These are phyloP conservation scores for Phytophthora quininea DNA, from an alignment of 352 stramenopile species.

Conservation along the genomic window DNA sequence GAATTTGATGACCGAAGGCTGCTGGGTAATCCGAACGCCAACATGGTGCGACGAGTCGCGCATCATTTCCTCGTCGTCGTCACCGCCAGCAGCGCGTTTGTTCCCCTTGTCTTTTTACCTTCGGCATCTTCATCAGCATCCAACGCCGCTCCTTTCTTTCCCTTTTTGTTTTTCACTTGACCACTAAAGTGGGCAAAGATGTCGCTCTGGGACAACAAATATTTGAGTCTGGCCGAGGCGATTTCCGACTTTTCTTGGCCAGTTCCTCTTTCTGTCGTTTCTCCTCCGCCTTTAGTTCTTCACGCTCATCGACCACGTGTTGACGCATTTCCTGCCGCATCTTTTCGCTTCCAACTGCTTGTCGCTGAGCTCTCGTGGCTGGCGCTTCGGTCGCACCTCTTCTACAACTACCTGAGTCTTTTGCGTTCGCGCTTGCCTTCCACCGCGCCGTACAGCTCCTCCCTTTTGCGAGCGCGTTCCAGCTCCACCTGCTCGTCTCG, in stretches of 20 bases:
- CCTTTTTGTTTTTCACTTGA: conserved; percentile 68
- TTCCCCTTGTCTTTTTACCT: conserved; percentile 73
- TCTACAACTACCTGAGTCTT: conserved; percentile 45
- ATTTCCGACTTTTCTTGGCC: conserved; percentile 81
- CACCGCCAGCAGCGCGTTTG: conserved; percentile 85
- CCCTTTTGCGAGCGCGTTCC: conserved; percentile 74
- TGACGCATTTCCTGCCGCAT: conserved; percentile 77
- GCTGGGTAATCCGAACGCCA: conserved; percentile 91
- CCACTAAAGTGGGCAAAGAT: conserved; percentile 98
- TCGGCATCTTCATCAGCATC: conserved; percentile 68
- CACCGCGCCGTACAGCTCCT: conserved; percentile 69
- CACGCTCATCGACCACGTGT: conserved; percentile 68
- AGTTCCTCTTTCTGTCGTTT: conserved; percentile 82
- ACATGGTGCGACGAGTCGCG: conserved; percentile 72
- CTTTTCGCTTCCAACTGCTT: conserved; percentile 77
- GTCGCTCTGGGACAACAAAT: conserved; percentile 96
- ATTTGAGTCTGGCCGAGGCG: conserved; percentile 89
- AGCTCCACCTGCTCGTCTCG: conserved; percentile 76
- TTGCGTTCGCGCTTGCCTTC: conserved; percentile 89
- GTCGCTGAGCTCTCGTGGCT: conserved; percentile 60
- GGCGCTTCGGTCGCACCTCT: conserved; percentile 45
- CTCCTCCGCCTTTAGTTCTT: conserved; percentile 80
- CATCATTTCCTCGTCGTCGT: conserved; percentile 80
- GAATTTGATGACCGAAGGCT: conserved; percentile 92
- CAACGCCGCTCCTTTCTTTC: conserved; percentile 22